These are phyloP conservation scores for Trichoderma reesei DNA, from an alignment of 495 filamentous ascomycete species.

Conservation along the genomic window DNA sequence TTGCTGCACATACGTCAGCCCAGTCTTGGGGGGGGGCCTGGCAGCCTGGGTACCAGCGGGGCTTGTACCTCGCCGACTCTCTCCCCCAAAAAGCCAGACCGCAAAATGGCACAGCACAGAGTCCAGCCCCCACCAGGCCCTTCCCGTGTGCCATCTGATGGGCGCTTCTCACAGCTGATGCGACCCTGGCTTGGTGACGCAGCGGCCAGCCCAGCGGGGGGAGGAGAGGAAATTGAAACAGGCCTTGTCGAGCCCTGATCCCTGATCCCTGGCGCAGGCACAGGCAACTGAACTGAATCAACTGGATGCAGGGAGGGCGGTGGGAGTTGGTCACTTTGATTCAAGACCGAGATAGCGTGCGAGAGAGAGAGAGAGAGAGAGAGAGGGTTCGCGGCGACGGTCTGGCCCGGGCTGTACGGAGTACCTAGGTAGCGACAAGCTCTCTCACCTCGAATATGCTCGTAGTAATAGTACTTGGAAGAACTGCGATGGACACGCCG, in stretches of 20 bases:
- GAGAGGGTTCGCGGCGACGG: too few relatives aligned
- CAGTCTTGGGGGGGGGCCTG: background rate
- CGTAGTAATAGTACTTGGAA: too few relatives aligned
- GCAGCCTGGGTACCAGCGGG: background rate
- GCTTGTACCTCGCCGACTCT: background rate
- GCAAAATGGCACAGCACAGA: too few relatives aligned
- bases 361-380: background rate
- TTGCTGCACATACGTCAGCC: constrained; percentile 1
- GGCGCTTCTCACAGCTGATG: constrained; percentile 6
- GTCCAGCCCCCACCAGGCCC: constrained; percentile 2
- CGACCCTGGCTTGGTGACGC: constrained; percentile 4
- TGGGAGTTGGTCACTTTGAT: background rate
- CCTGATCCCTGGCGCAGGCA: too few relatives aligned
- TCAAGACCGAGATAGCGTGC: too few relatives aligned
- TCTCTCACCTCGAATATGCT: too few relatives aligned
- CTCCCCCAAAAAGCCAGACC: background rate
- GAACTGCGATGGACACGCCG: too few relatives aligned
- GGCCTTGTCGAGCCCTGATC: constrained; percentile 3
- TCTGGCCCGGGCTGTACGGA: too few relatives aligned
- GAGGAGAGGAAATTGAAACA: constrained; percentile 10
- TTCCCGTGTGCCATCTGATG: background rate
- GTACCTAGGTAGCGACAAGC: too few relatives aligned
- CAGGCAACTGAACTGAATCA: too few relatives aligned
- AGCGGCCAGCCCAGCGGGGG: constrained; percentile 7
- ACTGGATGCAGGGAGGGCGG: background rate